phyloP scores from a whole-genome alignment of 208 protist species.

The Crithidia fasciculata region DNA sequence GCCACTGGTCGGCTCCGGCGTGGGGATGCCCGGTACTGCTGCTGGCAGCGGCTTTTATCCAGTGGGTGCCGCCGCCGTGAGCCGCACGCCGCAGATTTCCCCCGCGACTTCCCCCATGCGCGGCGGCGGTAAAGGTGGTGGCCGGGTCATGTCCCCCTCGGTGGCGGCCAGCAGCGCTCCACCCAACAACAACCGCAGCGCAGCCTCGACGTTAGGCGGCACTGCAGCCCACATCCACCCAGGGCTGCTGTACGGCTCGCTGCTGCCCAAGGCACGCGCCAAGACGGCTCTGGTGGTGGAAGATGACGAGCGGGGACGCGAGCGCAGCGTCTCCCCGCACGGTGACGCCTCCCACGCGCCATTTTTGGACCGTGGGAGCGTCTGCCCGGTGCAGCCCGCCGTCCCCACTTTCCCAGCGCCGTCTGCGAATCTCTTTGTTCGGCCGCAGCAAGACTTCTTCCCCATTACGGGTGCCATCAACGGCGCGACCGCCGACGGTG shows the following conservation, averaged over 20 bases:
- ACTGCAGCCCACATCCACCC: slow-evolving; percentile 36
- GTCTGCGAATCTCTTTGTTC: not conserved
- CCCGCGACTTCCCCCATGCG: not conserved
- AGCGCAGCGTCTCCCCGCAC: slow-evolving; percentile 26
- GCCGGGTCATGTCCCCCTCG: slow-evolving; percentile 13
- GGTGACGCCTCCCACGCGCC: slow-evolving; percentile 24
- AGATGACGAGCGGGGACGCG: slow-evolving; percentile 20
- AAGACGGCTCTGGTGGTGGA: slow-evolving; percentile 51
- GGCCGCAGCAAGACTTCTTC: slow-evolving; percentile 4
- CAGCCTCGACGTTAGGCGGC: not conserved
- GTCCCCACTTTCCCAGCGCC: not conserved
- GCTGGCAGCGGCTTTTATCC: not conserved
- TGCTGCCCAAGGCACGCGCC: slow-evolving; percentile 47
- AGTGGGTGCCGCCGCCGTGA: not conserved
- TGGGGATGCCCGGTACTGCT: not conserved
- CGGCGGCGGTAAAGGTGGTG: not conserved
- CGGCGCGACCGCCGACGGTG: slow-evolving; percentile 22
- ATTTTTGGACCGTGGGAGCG: slow-evolving; percentile 18
- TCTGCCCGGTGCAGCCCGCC: slow-evolving; percentile 14
- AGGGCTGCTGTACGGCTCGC: slow-evolving; percentile 64
- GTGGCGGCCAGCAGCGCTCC: not conserved
- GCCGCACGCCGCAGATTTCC: not conserved
- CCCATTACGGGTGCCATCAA: slow-evolving; percentile 25
- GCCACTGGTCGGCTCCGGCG: no score
- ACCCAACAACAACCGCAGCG: not conserved